Conservation (phyloP, 495 filamentous ascomycete species). For the Hyaloscypha variabilis region DNA sequence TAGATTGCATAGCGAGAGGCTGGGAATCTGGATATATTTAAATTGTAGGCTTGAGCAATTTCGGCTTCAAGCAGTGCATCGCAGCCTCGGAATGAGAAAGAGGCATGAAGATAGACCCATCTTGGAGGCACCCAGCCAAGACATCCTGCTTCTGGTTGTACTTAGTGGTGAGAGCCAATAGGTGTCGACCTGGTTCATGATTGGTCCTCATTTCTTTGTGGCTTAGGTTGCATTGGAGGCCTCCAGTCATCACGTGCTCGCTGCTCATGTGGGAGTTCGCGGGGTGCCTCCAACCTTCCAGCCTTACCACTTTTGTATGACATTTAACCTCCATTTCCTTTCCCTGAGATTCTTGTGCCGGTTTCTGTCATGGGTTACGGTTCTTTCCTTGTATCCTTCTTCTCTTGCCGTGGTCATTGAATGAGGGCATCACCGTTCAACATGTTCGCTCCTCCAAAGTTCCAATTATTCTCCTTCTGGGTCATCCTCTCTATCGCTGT, state of each 20-base stretch:
- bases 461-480: background rate
- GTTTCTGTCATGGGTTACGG: background rate
- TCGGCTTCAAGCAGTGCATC: too few relatives aligned
- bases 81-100: background rate
- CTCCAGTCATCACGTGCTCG: background rate
- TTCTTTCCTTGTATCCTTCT: background rate
- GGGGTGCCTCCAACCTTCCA: background rate
- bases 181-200: background rate
- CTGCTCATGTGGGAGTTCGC: background rate
- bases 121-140: background rate
- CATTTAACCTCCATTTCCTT: background rate
- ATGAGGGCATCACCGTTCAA: background rate
- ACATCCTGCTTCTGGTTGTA: too few relatives aligned
- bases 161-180: too few relatives aligned
- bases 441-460: background rate
- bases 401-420: background rate
- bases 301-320: background rate
- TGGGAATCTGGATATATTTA: background rate
- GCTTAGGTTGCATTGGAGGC: background rate
- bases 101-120: background rate
- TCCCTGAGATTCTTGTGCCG: background rate
- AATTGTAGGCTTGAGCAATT: background rate
- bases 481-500: background rate
- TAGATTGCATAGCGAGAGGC: constrained; percentile 7
- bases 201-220: background rate